These are phyloP conservation scores for Fusarium solani-melongenae DNA, from an alignment of 2,329 filamentous ascomycete species.

Conservation along the genomic window DNA sequence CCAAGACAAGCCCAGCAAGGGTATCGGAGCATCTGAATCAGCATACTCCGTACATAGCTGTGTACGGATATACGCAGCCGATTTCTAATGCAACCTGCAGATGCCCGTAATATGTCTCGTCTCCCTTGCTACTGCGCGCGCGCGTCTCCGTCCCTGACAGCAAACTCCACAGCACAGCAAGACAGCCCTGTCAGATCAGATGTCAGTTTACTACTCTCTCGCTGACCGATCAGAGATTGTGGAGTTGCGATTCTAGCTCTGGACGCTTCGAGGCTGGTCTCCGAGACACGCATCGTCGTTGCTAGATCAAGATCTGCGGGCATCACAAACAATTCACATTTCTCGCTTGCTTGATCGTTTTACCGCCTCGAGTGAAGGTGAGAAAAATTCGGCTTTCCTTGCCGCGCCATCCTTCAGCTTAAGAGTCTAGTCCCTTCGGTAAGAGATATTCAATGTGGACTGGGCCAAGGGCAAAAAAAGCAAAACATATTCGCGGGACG, in stretches of 20 bases:
- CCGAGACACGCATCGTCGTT: conserved; percentile 6
- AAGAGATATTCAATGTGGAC: not conserved
- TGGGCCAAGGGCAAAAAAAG: not conserved
- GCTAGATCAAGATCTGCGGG: conserved; percentile 22
- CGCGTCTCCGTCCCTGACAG: not conserved
- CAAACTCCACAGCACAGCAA: not conserved
- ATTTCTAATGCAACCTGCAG: not conserved
- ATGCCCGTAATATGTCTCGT: not conserved
- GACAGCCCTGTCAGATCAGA: not conserved
- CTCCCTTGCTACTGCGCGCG: not conserved
- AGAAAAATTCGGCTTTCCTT: not conserved
- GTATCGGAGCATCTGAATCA: not conserved
- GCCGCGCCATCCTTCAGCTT: not conserved
- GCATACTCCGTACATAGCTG: not conserved
- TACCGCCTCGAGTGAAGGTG: not conserved
- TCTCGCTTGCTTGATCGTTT: conserved; percentile 4
- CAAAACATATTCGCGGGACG: not conserved
- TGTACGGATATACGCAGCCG: not conserved
- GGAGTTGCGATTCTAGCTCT: not conserved
- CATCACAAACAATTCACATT: conserved; percentile 29
- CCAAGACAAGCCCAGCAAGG: not conserved
- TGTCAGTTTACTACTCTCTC: not conserved
- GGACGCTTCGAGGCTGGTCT: conserved; percentile 13
- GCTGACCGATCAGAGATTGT: not conserved
- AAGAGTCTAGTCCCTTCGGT: not conserved